Evolutionary conservation across 805 yeast species (phyloP), one percentile per base, ranked within the genome.

Genomic region (Suhomyces faveliae): DNA sequence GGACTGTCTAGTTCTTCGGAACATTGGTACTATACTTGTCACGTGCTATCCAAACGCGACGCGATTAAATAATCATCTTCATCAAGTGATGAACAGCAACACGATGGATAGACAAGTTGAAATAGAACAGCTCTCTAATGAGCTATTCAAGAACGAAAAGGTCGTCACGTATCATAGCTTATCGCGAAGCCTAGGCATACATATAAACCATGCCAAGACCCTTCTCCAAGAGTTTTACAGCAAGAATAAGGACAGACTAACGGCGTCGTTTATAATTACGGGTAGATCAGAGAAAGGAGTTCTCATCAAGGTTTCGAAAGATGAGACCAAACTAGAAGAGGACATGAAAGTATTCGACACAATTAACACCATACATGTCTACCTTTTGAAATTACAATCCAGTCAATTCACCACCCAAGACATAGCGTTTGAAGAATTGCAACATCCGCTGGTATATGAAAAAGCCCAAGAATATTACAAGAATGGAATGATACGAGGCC

Each of bases 161-260:
- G 59, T 61, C 2, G 71, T 74, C 38, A 75, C 78, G 0, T 79
- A 74, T 52, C 71, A 70, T 42, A 58, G 70, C 6, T 62, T 77
- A 6, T 63, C 80, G 3, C 62, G 80, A 40, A 64, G 63, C 6
- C 54, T 75, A 44, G 59, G 60, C n/a, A 58, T 77, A 8, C 70
- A 73, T 41, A 68, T 64, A 2, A 41, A 57, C 19, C 65, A 64
- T 27, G 70, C 83, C 12, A 79, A 77, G 54, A 52, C 46, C 20
- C 46, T 69, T 5, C 64, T 79, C 22, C 63, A 62, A 50, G 59
- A 68, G 3, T 79, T 67, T 56, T 74, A 70, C 52, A 51, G 55
- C 5, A 54, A 64, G 27, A 70, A 77, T 52, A 60, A 57, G 45
- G 51, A 67, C 13, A 60, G 64, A 35, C 46, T 78, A 6, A 56